Conservation (phyloP, 2,329 filamentous ascomycete species). For the Verticillium dahliae region DNA sequence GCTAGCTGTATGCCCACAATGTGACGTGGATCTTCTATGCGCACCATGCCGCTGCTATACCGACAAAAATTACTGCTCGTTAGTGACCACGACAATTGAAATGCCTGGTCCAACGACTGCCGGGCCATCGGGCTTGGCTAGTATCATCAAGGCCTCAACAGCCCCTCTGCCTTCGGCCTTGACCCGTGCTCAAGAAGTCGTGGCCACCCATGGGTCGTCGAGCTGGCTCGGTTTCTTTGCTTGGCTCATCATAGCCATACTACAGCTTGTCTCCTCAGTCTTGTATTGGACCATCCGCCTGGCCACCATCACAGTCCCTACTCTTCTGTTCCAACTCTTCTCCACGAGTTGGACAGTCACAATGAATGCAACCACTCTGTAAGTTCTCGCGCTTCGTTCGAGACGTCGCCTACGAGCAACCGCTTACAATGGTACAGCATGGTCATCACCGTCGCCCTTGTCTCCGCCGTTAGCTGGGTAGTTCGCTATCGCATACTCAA, state of each 20-base stretch:
- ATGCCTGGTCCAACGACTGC: constrained; percentile 28
- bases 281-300: constrained; percentile 80
- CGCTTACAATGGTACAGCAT: constrained; percentile 39
- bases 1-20: constrained; percentile 3
- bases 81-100: constrained; percentile 33
- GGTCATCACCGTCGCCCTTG: constrained; percentile 67
- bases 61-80: background rate
- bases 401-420: no score
- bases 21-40: constrained; percentile 9
- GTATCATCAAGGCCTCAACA: constrained; percentile 21
- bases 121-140: constrained; percentile 24
- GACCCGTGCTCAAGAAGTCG: constrained; percentile 27
- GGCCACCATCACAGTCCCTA: constrained; percentile 81
- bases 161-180: constrained; percentile 30
- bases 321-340: constrained; percentile 81
- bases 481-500: constrained; percentile 93
- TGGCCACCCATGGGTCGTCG: constrained; percentile 26
- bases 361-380: constrained; percentile 97
- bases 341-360: constrained; percentile 94
- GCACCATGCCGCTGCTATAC: constrained; percentile 10
- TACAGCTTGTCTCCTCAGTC: constrained; percentile 51
- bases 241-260: constrained; percentile 44
- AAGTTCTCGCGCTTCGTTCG: constrained; percentile 24
- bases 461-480: constrained; percentile 87
- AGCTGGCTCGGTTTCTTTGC: constrained; percentile 55